Evolutionary conservation across 2,329 filamentous ascomycete species (phyloP).

Genomic region (Xylaria sp.): DNA sequence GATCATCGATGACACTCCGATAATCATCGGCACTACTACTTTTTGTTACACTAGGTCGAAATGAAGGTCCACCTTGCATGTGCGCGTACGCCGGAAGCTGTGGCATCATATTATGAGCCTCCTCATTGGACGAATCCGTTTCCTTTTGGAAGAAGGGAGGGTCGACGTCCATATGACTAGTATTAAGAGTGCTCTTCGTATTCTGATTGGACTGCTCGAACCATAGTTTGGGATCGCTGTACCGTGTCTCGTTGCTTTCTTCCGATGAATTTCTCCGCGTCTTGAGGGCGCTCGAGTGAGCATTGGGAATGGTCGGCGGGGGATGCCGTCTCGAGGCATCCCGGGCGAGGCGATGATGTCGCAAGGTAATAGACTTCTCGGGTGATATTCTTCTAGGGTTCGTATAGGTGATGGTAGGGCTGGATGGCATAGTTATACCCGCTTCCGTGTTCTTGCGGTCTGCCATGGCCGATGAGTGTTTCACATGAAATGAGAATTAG

Average conservation of each 20-base stretch:
- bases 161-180: constrained; percentile 63
- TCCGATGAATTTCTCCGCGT: constrained; percentile 58
- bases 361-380: constrained; percentile 60
- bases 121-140: constrained; percentile 64
- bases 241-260: constrained; percentile 60
- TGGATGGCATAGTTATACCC: constrained; percentile 39
- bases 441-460: constrained; percentile 43
- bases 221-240: constrained; percentile 65
- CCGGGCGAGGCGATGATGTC: constrained; percentile 58
- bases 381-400: constrained; percentile 56
- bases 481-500: constrained; percentile 32
- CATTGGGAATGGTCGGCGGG: constrained; percentile 34
- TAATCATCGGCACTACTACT: constrained; percentile 78
- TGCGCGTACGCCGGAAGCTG: constrained; percentile 46
- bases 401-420: constrained; percentile 43
- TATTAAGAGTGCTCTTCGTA: constrained; percentile 56
- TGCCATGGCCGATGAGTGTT: constrained; percentile 41
- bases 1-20: constrained; percentile 85
- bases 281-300: constrained; percentile 25
- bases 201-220: constrained; percentile 66
- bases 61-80: constrained; percentile 39
- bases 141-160: constrained; percentile 67
- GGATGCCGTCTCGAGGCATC: constrained; percentile 51
- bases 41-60: constrained; percentile 53
- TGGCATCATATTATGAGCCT: constrained; percentile 44